Conservation (phyloP, 2,329 filamentous ascomycete species). For the Ambrosiella cleistominuta region DNA sequence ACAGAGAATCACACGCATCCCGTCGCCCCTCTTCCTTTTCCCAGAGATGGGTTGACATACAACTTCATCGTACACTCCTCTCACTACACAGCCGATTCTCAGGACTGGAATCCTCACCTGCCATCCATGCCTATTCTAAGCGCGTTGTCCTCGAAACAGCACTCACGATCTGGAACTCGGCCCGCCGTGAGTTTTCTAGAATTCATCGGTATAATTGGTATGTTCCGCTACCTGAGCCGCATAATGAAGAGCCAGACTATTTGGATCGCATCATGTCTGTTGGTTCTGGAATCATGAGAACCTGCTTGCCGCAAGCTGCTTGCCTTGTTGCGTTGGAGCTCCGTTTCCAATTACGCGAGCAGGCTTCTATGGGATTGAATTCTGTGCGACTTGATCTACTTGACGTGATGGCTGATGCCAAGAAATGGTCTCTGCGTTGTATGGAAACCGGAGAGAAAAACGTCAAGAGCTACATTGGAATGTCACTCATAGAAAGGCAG, state of each 20-base stretch:
- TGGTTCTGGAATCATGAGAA: slow-evolving; percentile 26
- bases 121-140: slow-evolving; percentile 32
- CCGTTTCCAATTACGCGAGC: slow-evolving; percentile 23
- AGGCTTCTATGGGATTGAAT: slow-evolving; percentile 19
- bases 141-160: slow-evolving; percentile 30
- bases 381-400: slow-evolving; percentile 26
- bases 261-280: slow-evolving; percentile 23
- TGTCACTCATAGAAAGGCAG: slow-evolving; percentile 23
- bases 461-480: slow-evolving; percentile 32
- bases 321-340: slow-evolving; percentile 26
- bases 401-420: slow-evolving; percentile 24
- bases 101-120: slow-evolving; percentile 22
- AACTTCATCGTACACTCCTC: slow-evolving; percentile 36
- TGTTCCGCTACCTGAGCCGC: background rate
- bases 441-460: slow-evolving; percentile 37
- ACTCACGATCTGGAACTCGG: slow-evolving; percentile 28
- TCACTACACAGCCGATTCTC: slow-evolving; percentile 38
- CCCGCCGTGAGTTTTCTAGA: slow-evolving; percentile 18
- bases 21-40: slow-evolving; percentile 21
- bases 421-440: slow-evolving; percentile 22
- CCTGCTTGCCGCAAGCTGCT: slow-evolving; percentile 19
- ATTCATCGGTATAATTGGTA: background rate
- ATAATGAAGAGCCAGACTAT: slow-evolving; percentile 15
- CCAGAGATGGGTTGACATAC: slow-evolving; percentile 29
- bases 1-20: slow-evolving; percentile 14